Base-by-base conservation (phyloP, 75 land plant species). In the Picea glauca region DNA sequence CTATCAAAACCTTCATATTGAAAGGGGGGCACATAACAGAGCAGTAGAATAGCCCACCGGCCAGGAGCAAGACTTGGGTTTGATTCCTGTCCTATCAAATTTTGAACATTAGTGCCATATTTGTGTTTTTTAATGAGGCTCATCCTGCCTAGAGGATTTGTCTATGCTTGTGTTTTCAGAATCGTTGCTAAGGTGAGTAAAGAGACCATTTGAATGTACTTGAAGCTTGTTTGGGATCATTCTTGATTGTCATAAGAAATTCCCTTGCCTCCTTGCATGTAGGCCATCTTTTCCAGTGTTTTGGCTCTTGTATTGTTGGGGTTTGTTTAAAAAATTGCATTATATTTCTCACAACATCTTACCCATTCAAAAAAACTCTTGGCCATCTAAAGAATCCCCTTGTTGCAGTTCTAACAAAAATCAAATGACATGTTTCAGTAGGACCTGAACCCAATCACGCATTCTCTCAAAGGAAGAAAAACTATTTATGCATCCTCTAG, bases 371-470 rank as follows among this genome's bases (percentile, higher is more conserved):
- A 43, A 56, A 70, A 70, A 70, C 23, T 21, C 26, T 50, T 68
- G 72, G n/a, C 38, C 70, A 40, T 40, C n/a, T 70, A 70, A 43
- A 40, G 56, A 70, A 40, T 70, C 54, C 74, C 1, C 21, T 12
- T 3, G 8, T 21, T 40, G 72, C 72, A 18, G 50, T 68, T 50
- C 56, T 50, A 12, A 50, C 9, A 0, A 50, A 9, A 18, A 23
- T 68, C 72, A 68, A 50, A 50, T 9, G 40, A 40, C 18, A 43
- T 70, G 74, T 70, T 70, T 70, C 74, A 70, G 74, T 43, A 70
- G 54, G 54, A 70, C n/a, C 74, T 38, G 74, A 70, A 70, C 40
- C n/a, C 74, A 43, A 50, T 50, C 56, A 50, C 56, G 9, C 56
- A 12, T 50, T 50, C 56, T 50, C 70, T 4, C 13, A 70, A 26